Evolutionary conservation across 2,329 filamentous ascomycete species (phyloP), one percentile per base, ranked within the genome.

Genomic region (Verticillium nubilum): DNA sequence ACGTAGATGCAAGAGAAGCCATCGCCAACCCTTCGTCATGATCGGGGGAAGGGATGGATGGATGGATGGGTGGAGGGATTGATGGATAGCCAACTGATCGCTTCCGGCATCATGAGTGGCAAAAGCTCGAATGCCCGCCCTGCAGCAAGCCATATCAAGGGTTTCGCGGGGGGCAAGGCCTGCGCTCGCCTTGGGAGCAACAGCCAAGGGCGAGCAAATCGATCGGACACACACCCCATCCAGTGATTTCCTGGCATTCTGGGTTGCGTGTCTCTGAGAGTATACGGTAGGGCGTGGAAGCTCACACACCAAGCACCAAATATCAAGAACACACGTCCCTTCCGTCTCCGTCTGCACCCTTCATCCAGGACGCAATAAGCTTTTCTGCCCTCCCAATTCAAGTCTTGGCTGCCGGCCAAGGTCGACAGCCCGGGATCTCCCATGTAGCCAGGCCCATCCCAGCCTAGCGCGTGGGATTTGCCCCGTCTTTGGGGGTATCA

Each of bases 401-500:
- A 50, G 19, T 23, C 52, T 35, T 60, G 53, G 57, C 60, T 62
- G 60, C 55, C 61, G 61, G 59, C 59, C 57, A 58, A 60, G 61
- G 29, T 52, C 58, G 52, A 56, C 56, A 29, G 54, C 35, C 53
- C 54, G 7, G 37, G 52, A 54, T 54, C 52, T 54, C 52, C 52
- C 52, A 54, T 54, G 52, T 25, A 54, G 52, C 25, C 52, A 28
- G 26, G 52, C 52, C 52, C 42, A 50, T 50, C 42, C 42, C 42
- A 50, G 42, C n/a, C 42, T 50, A 50, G 42, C 42, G 42, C 19
- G 42, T 50, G 42, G 42, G 42, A 50, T 25, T 10, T 25, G 19
- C 42, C n/a, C 42, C 42, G 19, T 10, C 12, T 23, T 50, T 13
- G 19, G 12, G 7, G 9, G 7, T 12, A 9, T 25, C 17, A 50